These are phyloP conservation scores for Aegilops umbellulata DNA, from an alignment of 176 grass and related monocot species.

Conservation along the genomic window DNA sequence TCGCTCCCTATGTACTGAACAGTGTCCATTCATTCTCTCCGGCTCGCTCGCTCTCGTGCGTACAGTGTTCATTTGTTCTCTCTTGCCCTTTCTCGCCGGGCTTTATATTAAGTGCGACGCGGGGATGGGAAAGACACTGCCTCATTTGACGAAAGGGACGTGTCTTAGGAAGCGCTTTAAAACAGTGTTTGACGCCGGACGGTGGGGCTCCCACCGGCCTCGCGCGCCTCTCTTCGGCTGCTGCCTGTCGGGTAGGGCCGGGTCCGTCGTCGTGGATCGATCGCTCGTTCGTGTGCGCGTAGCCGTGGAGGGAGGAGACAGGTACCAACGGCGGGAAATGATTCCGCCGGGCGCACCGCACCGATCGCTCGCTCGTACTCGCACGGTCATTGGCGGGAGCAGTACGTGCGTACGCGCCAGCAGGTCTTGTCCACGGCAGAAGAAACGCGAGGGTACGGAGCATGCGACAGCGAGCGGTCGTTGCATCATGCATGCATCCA, in stretches of 20 bases:
- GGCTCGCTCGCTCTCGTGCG: background rate
- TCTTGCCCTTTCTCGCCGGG: background rate
- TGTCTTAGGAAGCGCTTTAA: constrained; percentile 5
- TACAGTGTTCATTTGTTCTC: background rate
- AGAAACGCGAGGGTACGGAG: background rate
- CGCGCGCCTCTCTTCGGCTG: background rate
- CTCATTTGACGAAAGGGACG: constrained; percentile 53
- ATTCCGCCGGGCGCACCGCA: background rate
- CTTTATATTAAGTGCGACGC: background rate
- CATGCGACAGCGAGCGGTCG: background rate
- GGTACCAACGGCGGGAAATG: background rate
- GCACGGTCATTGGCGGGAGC: background rate
- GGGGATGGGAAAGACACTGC: background rate
- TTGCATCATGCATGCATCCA: background rate
- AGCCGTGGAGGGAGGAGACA: background rate
- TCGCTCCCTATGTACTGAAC: background rate
- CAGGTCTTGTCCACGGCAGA: background rate
- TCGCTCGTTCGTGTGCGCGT: background rate
- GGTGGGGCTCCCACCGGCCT: too few species aligned
- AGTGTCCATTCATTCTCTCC: background rate
- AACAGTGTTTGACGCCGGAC: too few species aligned
- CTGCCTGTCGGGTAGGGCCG: background rate
- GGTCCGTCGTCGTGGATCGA: background rate
- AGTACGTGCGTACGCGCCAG: background rate
- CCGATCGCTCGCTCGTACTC: background rate